Evolutionary conservation across 2,329 filamentous ascomycete genomes (phyloP), one percentile per base, ranked within the genome.

Genomic region (Clarireedia paspali): DNA sequence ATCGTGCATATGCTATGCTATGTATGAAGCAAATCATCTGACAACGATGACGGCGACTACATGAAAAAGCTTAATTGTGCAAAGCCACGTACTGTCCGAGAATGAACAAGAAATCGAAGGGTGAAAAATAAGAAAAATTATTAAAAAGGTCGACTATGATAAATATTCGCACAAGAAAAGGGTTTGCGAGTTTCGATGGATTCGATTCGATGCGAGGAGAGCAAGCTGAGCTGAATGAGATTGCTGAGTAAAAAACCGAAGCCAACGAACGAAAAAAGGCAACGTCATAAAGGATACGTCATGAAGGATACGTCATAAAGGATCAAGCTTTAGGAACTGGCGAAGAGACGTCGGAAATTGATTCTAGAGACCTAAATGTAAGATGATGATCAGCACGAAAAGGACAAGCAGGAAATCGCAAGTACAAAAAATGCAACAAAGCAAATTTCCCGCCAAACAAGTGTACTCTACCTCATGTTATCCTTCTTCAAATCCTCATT

Each of bases 401-500:
- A 44, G 49, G 27, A 47, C 46, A 39, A 54, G 52, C 52, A 54
- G 52, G 44, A 54, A 54, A 48, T 54, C 52, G 39, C 39, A 20
- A 20, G 30, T 34, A 34, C 30, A 17, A 42, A 14, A 30, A 50
- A 30, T 47, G 45, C 45, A 47, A 20, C n/a, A 24, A 24, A 47
- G 45, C 26, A 24, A 47, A 15, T 15, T 47, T 44, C 23, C n/a
- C n/a, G 23, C 40, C 9, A 34, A 34, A 34, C 10, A 34, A 34
- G 30, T 34, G 46, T n/a, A 30, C 46, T 15, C 49, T 70, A 71
- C 67, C 69, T 74, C 63, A 78, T 69, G 66, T 82, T 81, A 53
- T 77, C 75, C 59, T 52, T 75, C 67, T 74, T 75, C 74, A 81
- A 78, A 63, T 82, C 78, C 58, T 77, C 74, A 68, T 81, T 78